Conservation (phyloP, 169 alveolate genomes). For the Ichthyophthirius multifiliis region DNA sequence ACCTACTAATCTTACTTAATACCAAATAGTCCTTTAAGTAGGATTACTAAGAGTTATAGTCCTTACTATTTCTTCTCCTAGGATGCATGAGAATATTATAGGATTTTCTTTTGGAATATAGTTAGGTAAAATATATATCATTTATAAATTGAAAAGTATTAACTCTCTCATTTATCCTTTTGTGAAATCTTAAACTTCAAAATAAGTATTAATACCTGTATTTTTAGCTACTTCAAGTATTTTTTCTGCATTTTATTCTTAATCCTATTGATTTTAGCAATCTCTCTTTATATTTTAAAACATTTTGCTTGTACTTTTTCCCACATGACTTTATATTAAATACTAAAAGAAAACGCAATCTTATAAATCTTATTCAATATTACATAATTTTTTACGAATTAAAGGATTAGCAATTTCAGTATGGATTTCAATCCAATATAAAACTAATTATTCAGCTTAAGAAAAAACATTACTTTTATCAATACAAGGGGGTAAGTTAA, state of each 20-base stretch:
- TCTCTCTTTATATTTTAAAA: neutral
- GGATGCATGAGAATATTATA: conserved; percentile 83
- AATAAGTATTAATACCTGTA: conserved; percentile 66
- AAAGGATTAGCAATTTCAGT: conserved; percentile 76
- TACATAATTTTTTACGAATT: conserved; percentile 54
- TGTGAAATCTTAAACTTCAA: conserved; percentile 60
- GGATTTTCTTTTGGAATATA: conserved; percentile 87
- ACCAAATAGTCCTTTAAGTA: conserved; percentile 79
- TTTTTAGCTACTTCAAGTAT: conserved; percentile 21
- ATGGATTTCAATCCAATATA: conserved; percentile 40
- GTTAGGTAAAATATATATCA: conserved; percentile 88
- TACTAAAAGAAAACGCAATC: conserved; percentile 83
- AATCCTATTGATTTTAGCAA: neutral
- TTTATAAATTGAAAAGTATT: conserved; percentile 67
- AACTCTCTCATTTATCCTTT: conserved; percentile 84
- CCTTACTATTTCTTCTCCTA: conserved; percentile 82
- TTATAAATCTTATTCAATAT: conserved; percentile 81
- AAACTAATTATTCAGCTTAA: conserved; percentile 22
- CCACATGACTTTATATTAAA: conserved; percentile 71
- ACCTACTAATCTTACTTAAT: conserved; percentile 81
- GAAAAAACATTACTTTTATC: conserved; percentile 27
- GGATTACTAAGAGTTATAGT: conserved; percentile 73
- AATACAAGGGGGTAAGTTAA: conserved; percentile 36
- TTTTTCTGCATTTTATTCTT: neutral
- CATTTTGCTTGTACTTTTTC: neutral